These are phyloP conservation scores for Xerocomus subilludens DNA, from an alignment of 1,284 basidiomycete species.

Conservation along the genomic window DNA sequence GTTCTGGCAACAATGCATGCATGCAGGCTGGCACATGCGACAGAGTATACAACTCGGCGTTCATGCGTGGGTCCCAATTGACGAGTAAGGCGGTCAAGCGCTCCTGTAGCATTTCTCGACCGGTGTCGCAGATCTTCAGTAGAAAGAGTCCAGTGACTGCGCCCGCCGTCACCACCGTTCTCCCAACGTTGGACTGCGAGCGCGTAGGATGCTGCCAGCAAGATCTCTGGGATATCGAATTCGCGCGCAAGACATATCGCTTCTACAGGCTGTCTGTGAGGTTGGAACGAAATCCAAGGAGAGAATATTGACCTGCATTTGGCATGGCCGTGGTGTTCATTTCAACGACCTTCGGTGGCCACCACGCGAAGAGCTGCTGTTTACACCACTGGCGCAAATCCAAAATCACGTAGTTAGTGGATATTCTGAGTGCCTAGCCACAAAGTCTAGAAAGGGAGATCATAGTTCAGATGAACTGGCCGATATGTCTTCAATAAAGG, in stretches of 20 bases:
- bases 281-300: neutral
- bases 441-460: conserved; percentile 42
- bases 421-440: conserved; percentile 52
- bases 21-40: conserved; percentile 28
- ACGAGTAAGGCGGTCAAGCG: conserved; percentile 39
- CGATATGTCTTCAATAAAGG: conserved; percentile 5
- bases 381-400: conserved; percentile 48
- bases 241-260: conserved; percentile 50
- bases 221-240: conserved; percentile 48
- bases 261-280: conserved; percentile 27
- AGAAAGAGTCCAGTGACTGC: conserved; percentile 48
- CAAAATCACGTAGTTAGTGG: conserved; percentile 54
- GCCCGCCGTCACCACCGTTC: conserved; percentile 48
- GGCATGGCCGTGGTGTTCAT: conserved; percentile 49
- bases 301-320: conserved; percentile 43
- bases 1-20: conserved; percentile 34
- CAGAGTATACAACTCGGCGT: conserved; percentile 25
- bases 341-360: conserved; percentile 49
- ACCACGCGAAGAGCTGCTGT: conserved; percentile 44
- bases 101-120: conserved; percentile 51
- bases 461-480: conserved; percentile 43
- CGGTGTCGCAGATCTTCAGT: conserved; percentile 50
- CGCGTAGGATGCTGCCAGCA: conserved; percentile 54
- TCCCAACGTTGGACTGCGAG: conserved; percentile 52
- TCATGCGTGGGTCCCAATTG: conserved; percentile 16